Percentiles rank a stretch among this genome's conserved stretches.
phyloP scores from a whole-genome alignment of 805 yeast genomes.

The Barnettozyma botsteinii region DNA sequence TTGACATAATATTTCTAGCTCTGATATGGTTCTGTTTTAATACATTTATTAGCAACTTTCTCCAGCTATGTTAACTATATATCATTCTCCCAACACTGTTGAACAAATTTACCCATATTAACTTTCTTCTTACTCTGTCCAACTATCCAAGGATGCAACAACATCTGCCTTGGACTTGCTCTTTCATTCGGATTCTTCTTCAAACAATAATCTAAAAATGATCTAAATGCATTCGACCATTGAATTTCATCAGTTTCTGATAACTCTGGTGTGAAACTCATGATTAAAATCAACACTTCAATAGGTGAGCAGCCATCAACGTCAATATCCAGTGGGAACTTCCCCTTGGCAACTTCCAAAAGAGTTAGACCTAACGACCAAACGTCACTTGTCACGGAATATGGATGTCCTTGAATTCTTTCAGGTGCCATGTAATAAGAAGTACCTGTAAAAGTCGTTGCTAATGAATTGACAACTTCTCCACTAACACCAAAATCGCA shows the following conservation, averaged over 20 bases:
- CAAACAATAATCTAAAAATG: slow-evolving; percentile 73
- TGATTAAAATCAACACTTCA: slow-evolving; percentile 74
- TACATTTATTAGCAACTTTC: too few species aligned
- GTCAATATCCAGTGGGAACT: slow-evolving; percentile 60
- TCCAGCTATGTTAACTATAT: too few species aligned
- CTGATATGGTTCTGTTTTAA: too few species aligned
- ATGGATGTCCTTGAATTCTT: slow-evolving; percentile 91
- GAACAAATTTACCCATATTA: slow-evolving; percentile 81
- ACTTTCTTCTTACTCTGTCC: slow-evolving; percentile 71
- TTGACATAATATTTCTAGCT: too few species aligned
- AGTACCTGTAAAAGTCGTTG: slow-evolving; percentile 96
- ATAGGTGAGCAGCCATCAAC: slow-evolving; percentile 62
- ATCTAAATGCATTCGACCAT: slow-evolving; percentile 82
- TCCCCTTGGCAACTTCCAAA: slow-evolving; percentile 89
- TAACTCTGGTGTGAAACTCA: slow-evolving; percentile 76
- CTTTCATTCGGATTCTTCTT: slow-evolving; percentile 74
- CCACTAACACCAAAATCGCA: slow-evolving; percentile 99
- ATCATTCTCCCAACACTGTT: slow-evolving; percentile 32
- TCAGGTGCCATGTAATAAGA: slow-evolving; percentile 99
- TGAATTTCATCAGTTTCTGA: slow-evolving; percentile 69
- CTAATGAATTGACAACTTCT: slow-evolving; percentile 89
- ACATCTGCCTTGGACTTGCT: slow-evolving; percentile 91
- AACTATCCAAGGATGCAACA: slow-evolving; percentile 87
- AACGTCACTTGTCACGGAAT: slow-evolving; percentile 90
- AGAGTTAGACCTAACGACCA: slow-evolving; percentile 95